Base-by-base conservation (phyloP, 192 early-diverging fungal genomes). In the Linnemannia hyalina region DNA sequence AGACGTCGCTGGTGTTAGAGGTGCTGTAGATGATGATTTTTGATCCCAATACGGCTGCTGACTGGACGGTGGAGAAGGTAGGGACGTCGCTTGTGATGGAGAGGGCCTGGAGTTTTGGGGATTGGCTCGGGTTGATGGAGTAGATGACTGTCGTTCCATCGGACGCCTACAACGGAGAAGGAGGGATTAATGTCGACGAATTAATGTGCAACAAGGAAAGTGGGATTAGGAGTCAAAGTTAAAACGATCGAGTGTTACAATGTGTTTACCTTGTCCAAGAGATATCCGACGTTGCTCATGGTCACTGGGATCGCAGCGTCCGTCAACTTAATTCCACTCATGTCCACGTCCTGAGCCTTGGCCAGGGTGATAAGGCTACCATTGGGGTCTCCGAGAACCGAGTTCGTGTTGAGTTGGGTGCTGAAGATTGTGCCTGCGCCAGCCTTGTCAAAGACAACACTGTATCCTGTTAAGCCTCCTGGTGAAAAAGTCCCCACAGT, bases 81-180 rank as follows among this genome's bases (percentile, higher is more conserved):
- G 79, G 83, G 26, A 77, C 75, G 35, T 86, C 74, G 46, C 83
- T 79, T 4, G 74, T 16, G 36, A 77, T 29, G 1, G 78, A n/a
- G 4, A 80, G 75, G 2, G 13, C 36, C 29, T 69, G 57, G 0
- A 86, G 75, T 29, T 86, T 86, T 15, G 44, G 15, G 46, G 83
- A 80, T 26, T 72, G 26, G 23, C 75, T 44, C 6, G 83, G 83
- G 32, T 54, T 74, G 74, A 86, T 86, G 1, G 74, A 74, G 69
- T 86, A 86, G 36, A 86, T 1, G 0, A 73, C 57, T 23, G 79
- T 80, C 3, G 78, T 49, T n/a, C 79, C 79, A 63, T 85, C 83
- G 0, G 76, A 65, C 9, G 83, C 83, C 78, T 85, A 49, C 26
- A 15, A 29, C 16, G 63, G 38, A 57, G 20, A 77, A 32, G 1